A percentile compares a stretch with the other conserved stretches of the same genome.
These are phyloP conservation scores for Aquilaria agallochum DNA, from an alignment of 441 rosid species.

Conservation along the genomic window DNA sequence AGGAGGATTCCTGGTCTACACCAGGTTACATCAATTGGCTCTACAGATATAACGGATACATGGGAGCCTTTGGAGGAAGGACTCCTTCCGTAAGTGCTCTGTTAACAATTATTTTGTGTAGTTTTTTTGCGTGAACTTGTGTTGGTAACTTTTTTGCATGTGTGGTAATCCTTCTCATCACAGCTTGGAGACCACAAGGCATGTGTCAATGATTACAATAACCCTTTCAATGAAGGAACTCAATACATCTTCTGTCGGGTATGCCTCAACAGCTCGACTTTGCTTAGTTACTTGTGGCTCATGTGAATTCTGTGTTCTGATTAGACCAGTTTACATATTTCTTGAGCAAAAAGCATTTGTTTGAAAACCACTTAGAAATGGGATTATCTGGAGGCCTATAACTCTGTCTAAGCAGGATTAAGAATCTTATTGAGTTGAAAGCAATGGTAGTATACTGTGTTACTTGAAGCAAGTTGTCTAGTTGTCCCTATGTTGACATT, in stretches of 20 bases:
- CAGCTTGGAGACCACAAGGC: conserved; percentile 91
- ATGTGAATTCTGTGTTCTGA: no score
- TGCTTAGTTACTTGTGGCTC: no score
- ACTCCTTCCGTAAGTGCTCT: conserved; percentile 72
- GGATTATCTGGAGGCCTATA: no score
- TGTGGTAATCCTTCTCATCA: not conserved
- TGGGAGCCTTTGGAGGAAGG: conserved; percentile 99
- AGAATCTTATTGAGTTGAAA: no score
- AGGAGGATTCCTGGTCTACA: conserved; percentile 92
- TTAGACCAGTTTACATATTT: no score
- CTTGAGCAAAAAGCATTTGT: no score
- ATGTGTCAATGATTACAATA: conserved; percentile 85
- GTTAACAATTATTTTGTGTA: not conserved
- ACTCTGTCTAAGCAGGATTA: no score
- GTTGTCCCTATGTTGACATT: no score
- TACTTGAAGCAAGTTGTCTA: no score
- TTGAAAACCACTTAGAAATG: no score
- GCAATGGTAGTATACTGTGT: no score
- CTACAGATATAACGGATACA: conserved; percentile 86
- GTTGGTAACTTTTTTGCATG: not conserved
- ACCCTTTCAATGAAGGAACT: conserved; percentile 75
- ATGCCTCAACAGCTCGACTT: conserved; percentile 25
- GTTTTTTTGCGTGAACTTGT: not conserved
- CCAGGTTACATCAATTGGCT: conserved; percentile 74
- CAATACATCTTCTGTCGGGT: conserved; percentile 71